A percentile compares a stretch with the other conserved stretches of the same genome.
These are phyloP conservation scores for Sphagnum tenellum DNA, from an alignment of 225 moss, liverwort and hornwort species.

Conservation along the genomic window DNA sequence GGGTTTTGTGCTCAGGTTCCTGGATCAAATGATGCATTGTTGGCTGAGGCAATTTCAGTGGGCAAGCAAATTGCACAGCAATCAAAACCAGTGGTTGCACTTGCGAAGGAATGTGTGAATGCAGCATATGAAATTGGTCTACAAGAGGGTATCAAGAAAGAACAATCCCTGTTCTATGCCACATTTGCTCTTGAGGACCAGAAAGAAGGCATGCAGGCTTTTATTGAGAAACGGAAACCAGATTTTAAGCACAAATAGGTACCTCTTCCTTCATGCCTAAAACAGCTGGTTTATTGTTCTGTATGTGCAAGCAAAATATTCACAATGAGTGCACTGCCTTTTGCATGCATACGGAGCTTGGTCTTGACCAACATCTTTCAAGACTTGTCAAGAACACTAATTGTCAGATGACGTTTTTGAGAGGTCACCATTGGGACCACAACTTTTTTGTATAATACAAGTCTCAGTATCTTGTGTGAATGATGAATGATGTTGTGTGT, in stretches of 20 bases:
- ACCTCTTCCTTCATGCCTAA: not conserved
- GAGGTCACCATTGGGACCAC: too few species aligned
- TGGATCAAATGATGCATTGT: constrained; percentile 64
- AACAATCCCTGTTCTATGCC: constrained; percentile 74
- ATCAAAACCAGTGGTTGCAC: constrained; percentile 69
- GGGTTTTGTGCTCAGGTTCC: constrained; percentile 36
- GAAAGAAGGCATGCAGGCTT: constrained; percentile 90
- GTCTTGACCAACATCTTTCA: too few species aligned
- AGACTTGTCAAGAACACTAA: too few species aligned
- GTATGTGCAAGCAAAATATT: too few species aligned
- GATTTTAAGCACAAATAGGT: constrained; percentile 56
- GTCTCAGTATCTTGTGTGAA: too few species aligned
- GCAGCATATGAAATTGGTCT: constrained; percentile 76
- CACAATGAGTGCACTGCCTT: too few species aligned
- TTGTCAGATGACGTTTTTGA: too few species aligned
- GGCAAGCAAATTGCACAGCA: constrained; percentile 65
- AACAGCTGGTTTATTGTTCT: too few species aligned
- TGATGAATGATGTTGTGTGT: too few species aligned
- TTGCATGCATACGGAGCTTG: too few species aligned
- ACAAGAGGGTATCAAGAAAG: constrained; percentile 72
- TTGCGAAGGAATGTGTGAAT: constrained; percentile 79
- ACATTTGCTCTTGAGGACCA: constrained; percentile 74
- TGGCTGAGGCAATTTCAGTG: constrained; percentile 65
- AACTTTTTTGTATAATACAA: too few species aligned
- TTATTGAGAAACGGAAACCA: constrained; percentile 69